phyloP scores from a whole-genome alignment of 78 protist species.

The Dictyostelium intermedium region DNA sequence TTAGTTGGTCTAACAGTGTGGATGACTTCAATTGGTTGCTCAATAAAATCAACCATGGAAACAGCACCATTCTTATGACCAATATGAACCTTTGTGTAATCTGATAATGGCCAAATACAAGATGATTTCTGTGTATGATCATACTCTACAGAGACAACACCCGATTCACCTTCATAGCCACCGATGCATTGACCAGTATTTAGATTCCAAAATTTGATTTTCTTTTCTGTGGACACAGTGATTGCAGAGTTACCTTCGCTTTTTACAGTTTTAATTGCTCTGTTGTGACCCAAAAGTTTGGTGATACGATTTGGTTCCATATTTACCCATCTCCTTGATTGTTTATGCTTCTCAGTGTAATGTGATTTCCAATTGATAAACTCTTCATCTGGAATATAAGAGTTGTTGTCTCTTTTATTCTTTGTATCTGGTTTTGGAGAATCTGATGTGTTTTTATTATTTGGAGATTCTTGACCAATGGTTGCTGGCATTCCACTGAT shows the following conservation, averaged over 20 bases:
- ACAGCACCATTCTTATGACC: slow-evolving; percentile 61
- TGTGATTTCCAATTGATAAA: slow-evolving; percentile 27
- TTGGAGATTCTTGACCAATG: neutral
- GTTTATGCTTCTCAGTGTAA: slow-evolving; percentile 7
- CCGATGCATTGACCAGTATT: slow-evolving; percentile 56
- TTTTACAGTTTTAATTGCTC: neutral
- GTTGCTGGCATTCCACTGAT: neutral
- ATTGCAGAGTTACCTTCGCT: slow-evolving; percentile 41
- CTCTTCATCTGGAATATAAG: neutral
- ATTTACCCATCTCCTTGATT: slow-evolving; percentile 17
- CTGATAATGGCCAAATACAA: slow-evolving; percentile 68
- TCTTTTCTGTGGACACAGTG: slow-evolving; percentile 14
- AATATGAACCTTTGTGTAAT: slow-evolving; percentile 35
- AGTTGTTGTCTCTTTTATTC: neutral
- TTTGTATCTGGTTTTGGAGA: neutral
- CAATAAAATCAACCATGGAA: slow-evolving; percentile 6
- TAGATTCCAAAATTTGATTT: slow-evolving; percentile 30
- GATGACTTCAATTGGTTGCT: neutral
- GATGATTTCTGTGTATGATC: slow-evolving; percentile 15
- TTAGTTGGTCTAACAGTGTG: neutral
- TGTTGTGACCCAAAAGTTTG: slow-evolving; percentile 1
- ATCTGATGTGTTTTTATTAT: neutral
- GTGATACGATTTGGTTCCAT: slow-evolving; percentile 9
- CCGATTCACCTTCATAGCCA: neutral
- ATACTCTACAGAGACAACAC: slow-evolving; percentile 31